These are phyloP conservation scores for Gryganskiella cystojenkinii DNA, from an alignment of 192 early-diverging fungal genomes.

Conservation along the genomic window DNA sequence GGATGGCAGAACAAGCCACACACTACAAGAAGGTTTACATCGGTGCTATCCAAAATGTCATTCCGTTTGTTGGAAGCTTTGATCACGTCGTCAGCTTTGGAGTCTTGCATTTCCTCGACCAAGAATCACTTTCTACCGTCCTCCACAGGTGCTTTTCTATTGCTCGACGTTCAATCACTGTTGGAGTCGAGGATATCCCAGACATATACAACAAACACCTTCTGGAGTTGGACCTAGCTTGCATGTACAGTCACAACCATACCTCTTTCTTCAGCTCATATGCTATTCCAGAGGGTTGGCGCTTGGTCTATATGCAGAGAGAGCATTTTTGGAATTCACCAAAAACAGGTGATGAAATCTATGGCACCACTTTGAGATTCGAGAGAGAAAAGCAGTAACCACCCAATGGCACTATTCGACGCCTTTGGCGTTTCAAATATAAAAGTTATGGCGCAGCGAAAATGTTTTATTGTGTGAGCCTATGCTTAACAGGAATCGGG, in stretches of 20 bases:
- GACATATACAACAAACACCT: slow-evolving; percentile 21
- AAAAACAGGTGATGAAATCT: slow-evolving; percentile 20
- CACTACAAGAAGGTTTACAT: slow-evolving; percentile 24
- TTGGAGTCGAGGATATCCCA: slow-evolving; percentile 11
- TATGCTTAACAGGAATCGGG: too few species aligned
- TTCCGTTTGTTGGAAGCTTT: slow-evolving; percentile 17
- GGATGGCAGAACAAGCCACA: slow-evolving; percentile 15
- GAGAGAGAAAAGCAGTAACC: slow-evolving; percentile 15
- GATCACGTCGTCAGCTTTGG: slow-evolving; percentile 24
- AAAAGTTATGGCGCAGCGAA: too few species aligned
- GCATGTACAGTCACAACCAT: slow-evolving; percentile 7
- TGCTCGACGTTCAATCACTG: slow-evolving; percentile 17
- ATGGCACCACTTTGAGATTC: slow-evolving; percentile 18
- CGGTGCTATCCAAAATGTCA: slow-evolving; percentile 15
- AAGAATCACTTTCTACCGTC: neutral
- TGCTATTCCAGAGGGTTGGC: slow-evolving; percentile 21
- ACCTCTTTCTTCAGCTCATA: slow-evolving; percentile 11
- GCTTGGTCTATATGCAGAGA: slow-evolving; percentile 14
- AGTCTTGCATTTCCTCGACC: slow-evolving; percentile 16
- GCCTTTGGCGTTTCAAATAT: too few species aligned
- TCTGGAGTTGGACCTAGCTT: slow-evolving; percentile 11
- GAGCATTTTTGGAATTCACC: slow-evolving; percentile 16
- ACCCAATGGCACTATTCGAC: too few species aligned
- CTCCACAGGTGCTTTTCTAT: slow-evolving; percentile 12
- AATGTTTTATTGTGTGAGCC: too few species aligned